Conservation (phyloP, 306 rosid species). For the Rosa chinensis region DNA sequence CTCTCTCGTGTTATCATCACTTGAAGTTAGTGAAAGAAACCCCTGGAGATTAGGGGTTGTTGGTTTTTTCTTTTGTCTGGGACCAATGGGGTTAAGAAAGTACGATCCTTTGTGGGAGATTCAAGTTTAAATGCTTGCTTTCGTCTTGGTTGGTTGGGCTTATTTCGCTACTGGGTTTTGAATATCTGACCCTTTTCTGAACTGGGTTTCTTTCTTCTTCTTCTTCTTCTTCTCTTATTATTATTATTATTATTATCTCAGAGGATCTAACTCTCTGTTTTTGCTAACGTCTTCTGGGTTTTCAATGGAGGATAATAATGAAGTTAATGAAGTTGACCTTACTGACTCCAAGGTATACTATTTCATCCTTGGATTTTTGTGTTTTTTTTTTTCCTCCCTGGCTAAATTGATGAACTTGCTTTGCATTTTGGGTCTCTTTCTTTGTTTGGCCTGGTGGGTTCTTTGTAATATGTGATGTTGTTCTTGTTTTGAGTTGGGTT, state of each 20-base stretch:
- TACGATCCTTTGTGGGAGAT: neutral
- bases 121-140: conserved; percentile 8
- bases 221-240: neutral
- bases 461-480: conserved; percentile 4
- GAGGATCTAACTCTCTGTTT: conserved; percentile 30
- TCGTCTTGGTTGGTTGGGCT: neutral
- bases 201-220: conserved; percentile 5
- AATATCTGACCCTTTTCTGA: conserved; percentile 13
- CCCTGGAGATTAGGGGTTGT: conserved; percentile 24
- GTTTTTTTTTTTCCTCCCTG: neutral
- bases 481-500: conserved; percentile 1
- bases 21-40: neutral
- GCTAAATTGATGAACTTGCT: neutral
- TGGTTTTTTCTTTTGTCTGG: conserved; percentile 3
- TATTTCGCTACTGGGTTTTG: conserved; percentile 7
- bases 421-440: neutral
- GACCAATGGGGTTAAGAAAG: conserved; percentile 16
- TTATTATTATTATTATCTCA: neutral
- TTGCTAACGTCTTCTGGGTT: neutral
- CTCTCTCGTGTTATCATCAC: too few relatives aligned
- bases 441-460: conserved; percentile 5
- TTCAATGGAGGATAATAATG: conserved; percentile 69
- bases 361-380: neutral
- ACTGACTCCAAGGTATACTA: conserved; percentile 64
- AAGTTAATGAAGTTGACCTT: conserved; percentile 58